Evolutionary conservation across 208 protist genomes (phyloP), one percentile per base, ranked within the genome.

Genomic region (Histomonas meleagridis): DNA sequence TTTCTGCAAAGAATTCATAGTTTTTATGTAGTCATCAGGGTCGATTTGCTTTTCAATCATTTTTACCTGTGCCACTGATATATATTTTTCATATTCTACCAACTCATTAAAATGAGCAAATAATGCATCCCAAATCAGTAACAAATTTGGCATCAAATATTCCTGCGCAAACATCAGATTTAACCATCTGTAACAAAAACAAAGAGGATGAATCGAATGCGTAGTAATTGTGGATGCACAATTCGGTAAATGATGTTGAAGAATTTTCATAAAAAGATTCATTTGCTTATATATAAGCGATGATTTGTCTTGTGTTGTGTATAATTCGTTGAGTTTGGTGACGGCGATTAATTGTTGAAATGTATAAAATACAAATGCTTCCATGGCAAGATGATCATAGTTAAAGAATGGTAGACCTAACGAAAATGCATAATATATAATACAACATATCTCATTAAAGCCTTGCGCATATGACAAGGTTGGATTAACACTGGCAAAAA

Each of bases 51-150:
- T 32, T 55, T 51, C 21, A 46, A 86, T n/a, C 4, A 51, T 12
- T 18, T 26, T 18, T 12, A 86, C 10, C 32, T 86, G 23, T 18
- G 76, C 43, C 32, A 55, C 46, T 16, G 46, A 40, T 18, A 86
- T 28, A 55, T 86, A 86, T 26, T 86, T 57, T 55, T 12, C 43
- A 55, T 46, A 86, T 26, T 55, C 76, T 2, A 86, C 18, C 23
- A 86, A 43, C n/a, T 86, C 7, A 18, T 86, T 5, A 38, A 86
- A 86, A 55, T 86, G 76, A 51, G n/a, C 46, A 86, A 86, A 86
- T 32, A 86, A 55, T 26, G 40, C 43, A 55, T 86, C 76, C 76
- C 76, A 86, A 57, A 86, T 86, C 26, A 86, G 38, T 12, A 86
- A 12, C 7, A 86, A 35, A n/a, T 86, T 86, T 14, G 43, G 18